Percentiles rank a stretch among this genome's conserved stretches.
Evolutionary conservation across 1,139 yeast genomes (phyloP).

Genomic region (Yamadazyma sp.): DNA sequence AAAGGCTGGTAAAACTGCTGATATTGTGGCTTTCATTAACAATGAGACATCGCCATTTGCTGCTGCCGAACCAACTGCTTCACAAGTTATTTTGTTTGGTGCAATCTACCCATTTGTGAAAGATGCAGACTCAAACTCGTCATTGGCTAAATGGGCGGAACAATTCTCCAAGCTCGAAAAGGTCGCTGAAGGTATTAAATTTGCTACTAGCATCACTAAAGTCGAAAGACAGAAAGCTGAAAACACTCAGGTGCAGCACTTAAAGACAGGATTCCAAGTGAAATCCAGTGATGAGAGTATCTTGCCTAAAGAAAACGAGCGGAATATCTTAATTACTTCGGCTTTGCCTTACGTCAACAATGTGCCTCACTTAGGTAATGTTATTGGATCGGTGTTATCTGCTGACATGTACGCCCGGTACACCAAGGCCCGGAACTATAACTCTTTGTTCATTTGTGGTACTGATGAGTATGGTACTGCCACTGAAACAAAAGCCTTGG

Average conservation of each 20-base stretch:
- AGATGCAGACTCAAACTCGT: constrained; percentile 14
- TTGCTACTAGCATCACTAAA: constrained; percentile 40
- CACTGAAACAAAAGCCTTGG: constrained; percentile 96
- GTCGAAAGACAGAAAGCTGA: constrained; percentile 47
- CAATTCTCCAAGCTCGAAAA: constrained; percentile 35
- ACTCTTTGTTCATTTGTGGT: constrained; percentile 86
- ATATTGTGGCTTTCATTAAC: constrained; percentile 17
- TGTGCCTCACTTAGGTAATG: constrained; percentile 97
- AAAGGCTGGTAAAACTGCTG: constrained; percentile 29
- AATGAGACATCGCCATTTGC: constrained; percentile 13
- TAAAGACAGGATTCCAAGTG: constrained; percentile 42
- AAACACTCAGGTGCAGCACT: constrained; percentile 58
- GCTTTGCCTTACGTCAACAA: constrained; percentile 97
- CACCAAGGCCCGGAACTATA: constrained; percentile 84
- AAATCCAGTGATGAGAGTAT: constrained; percentile 33
- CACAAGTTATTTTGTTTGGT: constrained; percentile 49
- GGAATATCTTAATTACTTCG: constrained; percentile 86
- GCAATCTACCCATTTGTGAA: constrained; percentile 38
- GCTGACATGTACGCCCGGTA: constrained; percentile 95
- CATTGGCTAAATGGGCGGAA: constrained; percentile 38
- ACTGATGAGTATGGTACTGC: constrained; percentile 99
- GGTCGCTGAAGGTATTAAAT: constrained; percentile 39
- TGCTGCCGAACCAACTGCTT: constrained; percentile 27
- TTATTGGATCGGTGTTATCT: constrained; percentile 88
- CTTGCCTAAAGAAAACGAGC: constrained; percentile 64